phyloP scores from a whole-genome alignment of 805 yeast genomes.

The Maudiozyma barnettii region DNA sequence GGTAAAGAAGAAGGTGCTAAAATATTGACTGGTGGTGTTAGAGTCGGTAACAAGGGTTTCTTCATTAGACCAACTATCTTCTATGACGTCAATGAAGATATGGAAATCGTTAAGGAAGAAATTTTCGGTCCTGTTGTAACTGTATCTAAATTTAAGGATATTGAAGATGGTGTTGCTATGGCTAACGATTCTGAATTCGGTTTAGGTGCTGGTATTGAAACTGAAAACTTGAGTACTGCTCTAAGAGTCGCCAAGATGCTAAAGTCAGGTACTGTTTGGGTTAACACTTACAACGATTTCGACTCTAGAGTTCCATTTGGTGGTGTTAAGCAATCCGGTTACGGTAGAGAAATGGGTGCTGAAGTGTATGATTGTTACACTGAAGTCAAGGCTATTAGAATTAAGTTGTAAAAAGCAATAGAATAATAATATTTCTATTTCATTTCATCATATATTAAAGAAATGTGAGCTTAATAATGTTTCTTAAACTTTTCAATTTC shows the following conservation, averaged over 20 bases:
- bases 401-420: conserved; percentile 24
- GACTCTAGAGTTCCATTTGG: conserved; percentile 71
- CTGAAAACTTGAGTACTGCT: conserved; percentile 52
- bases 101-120: conserved; percentile 61
- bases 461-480: no score
- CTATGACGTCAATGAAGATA: conserved; percentile 53
- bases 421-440: no score
- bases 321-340: conserved; percentile 71
- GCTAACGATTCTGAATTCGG: conserved; percentile 71
- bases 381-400: conserved; percentile 68
- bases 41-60: conserved; percentile 56
- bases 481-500: no score
- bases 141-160: conserved; percentile 53
- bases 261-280: conserved; percentile 72
- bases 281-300: conserved; percentile 73
- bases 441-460: no score
- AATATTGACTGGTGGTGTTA: conserved; percentile 61
- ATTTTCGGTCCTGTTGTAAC: conserved; percentile 77
- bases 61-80: conserved; percentile 68
- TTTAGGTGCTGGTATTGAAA: conserved; percentile 74
- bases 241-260: conserved; percentile 52
- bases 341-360: conserved; percentile 80
- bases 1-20: conserved; percentile 66
- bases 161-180: conserved; percentile 54
- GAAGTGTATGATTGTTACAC: conserved; percentile 71